Percentiles rank a stretch among this genome's conserved stretches.
Evolutionary conservation across 768 basidiomycete species (phyloP).

Genomic region (Macrocybe gigantea): DNA sequence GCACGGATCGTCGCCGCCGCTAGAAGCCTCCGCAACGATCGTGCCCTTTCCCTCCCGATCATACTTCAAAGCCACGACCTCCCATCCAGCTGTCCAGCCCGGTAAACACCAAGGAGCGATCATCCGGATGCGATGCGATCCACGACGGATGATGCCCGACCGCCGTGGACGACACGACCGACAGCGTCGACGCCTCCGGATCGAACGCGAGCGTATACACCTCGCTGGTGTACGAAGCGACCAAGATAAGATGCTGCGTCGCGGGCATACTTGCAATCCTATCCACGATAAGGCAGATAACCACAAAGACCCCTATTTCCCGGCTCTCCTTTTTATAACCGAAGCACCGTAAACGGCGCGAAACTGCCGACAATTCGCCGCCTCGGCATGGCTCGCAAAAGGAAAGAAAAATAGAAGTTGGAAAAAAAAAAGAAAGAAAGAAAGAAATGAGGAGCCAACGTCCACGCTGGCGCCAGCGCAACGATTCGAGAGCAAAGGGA

Average conservation of each 20-base stretch:
- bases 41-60: constrained; percentile 45
- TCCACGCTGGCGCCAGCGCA: too few species aligned
- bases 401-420: too few species aligned
- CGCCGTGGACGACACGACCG: constrained; percentile 33
- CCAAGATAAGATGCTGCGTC: constrained; percentile 46
- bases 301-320: too few species aligned
- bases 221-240: constrained; percentile 59
- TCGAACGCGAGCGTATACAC: constrained; percentile 65
- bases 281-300: too few species aligned
- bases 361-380: too few species aligned
- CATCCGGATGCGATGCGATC: constrained; percentile 57
- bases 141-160: constrained; percentile 72
- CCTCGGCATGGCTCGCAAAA: too few species aligned
- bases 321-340: too few species aligned
- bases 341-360: too few species aligned
- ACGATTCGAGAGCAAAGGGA: too few species aligned
- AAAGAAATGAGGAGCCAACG: too few species aligned
- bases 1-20: constrained; percentile 61
- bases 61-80: constrained; percentile 53
- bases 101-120: constrained; percentile 56
- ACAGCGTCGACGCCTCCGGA: constrained; percentile 37
- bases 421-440: too few species aligned
- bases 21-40: constrained; percentile 42
- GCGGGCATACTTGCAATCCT: too few species aligned
- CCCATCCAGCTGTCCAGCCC: constrained; percentile 68